phyloP scores from a whole-genome alignment of 352 stramenopile species.

The Pythium aphanidermatum region DNA sequence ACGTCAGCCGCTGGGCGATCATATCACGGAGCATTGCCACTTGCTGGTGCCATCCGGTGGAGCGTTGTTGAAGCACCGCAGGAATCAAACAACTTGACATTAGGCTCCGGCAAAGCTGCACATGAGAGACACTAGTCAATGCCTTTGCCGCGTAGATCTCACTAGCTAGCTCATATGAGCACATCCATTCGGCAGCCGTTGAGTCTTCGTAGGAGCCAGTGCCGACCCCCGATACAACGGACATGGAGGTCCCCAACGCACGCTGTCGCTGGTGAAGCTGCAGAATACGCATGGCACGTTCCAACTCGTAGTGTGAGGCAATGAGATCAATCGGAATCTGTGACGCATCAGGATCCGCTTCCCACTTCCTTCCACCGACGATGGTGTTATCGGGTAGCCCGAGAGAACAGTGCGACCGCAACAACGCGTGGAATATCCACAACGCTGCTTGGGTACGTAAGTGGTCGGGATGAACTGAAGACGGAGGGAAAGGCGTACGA shows the following conservation, averaged over 20 bases:
- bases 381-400: neutral
- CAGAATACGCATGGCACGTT: slow-evolving; percentile 1
- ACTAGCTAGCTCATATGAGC: neutral
- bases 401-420: slow-evolving; percentile 20
- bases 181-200: neutral
- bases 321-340: slow-evolving; percentile 31
- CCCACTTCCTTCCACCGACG: neutral
- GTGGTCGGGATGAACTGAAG: slow-evolving; percentile 12
- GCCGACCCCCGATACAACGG: slow-evolving; percentile 1
- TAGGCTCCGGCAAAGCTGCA: neutral
- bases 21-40: slow-evolving; percentile 1
- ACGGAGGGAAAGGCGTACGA: neutral
- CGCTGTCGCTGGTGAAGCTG: slow-evolving; percentile 17
- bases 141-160: slow-evolving; percentile 18
- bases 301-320: slow-evolving; percentile 34
- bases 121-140: slow-evolving; percentile 20
- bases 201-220: neutral
- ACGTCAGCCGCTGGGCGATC: neutral
- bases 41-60: slow-evolving; percentile 1
- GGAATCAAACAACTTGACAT: slow-evolving; percentile 2
- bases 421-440: slow-evolving; percentile 47
- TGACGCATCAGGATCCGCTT: too few species aligned
- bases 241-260: slow-evolving; percentile 8
- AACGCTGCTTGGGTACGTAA: slow-evolving; percentile 22
- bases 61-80: neutral